Base-by-base conservation (phyloP, 2,329 filamentous ascomycete species). In the Elsinoe arachidis region DNA sequence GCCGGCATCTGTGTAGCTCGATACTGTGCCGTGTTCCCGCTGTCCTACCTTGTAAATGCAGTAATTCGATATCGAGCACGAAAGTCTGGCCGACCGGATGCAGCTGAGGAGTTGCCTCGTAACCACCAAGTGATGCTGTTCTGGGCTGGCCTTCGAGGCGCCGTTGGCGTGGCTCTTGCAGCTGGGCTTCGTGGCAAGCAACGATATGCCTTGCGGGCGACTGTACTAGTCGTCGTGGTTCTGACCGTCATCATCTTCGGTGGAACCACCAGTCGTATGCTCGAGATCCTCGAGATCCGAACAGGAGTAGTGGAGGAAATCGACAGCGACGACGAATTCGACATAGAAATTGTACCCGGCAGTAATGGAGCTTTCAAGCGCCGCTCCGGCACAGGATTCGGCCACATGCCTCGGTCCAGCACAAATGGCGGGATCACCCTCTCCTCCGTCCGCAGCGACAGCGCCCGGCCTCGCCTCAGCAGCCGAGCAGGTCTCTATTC, bases 101-200 rank as follows among this genome's bases (percentile, higher is more conserved):
- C 86, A 4, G 82, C 83, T 14, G 92, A 97, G 63, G 93, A 97
- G 71, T 76, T 99, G 35, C 93, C 93, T 0, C 95, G 90, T 68
- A 90, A 89, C 64, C 96, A 97, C 72, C 93, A 97, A 72, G 90
- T 88, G n/a, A 97, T 99, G 93, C 82, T 99, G n/a, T 99, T 95
- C 75, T 99, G 93, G 93, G 93, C 93, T 14, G 93, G 93, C 23
- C 79, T 99, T 30, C 88, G 93, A 61, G 93, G 93, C 65, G 93
- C 93, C 47, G 93, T 99, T 64, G 93, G 93, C 58, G 93, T 99
- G 35, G 93, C 93, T 1, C 78, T 99, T 47, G 93, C 93, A 33
- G 92, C 92, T 19, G 87, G 95, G 23, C 80, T 99, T 47, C 85
- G 83, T 0, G 93, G 91, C 46, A 64, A 63, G 2, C 83, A 85